Percentiles rank a stretch among this genome's conserved stretches.
These are phyloP conservation scores for Nakazawaea wyomingensis DNA, from an alignment of 805 yeast genomes.

Conservation along the genomic window DNA sequence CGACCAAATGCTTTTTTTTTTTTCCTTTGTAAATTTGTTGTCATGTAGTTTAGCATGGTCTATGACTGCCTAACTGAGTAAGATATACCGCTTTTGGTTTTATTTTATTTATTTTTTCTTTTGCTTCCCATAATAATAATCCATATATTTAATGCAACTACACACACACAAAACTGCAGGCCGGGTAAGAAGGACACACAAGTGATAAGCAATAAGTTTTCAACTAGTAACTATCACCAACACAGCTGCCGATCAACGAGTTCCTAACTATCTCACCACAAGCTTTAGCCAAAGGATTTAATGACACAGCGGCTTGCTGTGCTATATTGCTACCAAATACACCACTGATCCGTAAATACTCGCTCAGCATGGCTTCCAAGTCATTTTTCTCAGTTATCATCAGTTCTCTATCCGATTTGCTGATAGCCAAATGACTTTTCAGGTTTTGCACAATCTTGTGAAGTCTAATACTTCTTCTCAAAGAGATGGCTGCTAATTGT, in stretches of 20 bases:
- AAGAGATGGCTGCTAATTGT: slow-evolving; percentile 1
- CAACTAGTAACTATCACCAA: too few species aligned
- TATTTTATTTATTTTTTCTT: too few species aligned
- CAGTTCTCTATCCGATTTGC: neutral
- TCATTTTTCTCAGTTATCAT: neutral
- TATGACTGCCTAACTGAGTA: too few species aligned
- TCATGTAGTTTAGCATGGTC: too few species aligned
- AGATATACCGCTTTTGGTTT: too few species aligned
- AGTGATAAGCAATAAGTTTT: too few species aligned
- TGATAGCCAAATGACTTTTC: neutral
- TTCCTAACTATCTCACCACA: slow-evolving; percentile 10
- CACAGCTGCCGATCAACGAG: neutral
- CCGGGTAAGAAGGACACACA: slow-evolving; percentile 1
- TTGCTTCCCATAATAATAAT: too few species aligned
- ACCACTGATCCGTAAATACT: slow-evolving; percentile 3
- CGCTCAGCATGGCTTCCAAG: slow-evolving; percentile 4
- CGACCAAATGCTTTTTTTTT: too few species aligned
- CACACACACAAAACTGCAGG: neutral
- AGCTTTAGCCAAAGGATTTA: slow-evolving; percentile 8
- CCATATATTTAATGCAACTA: neutral
- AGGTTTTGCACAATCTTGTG: neutral
- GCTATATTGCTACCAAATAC: slow-evolving; percentile 2
- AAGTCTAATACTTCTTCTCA: neutral
- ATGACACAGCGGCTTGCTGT: neutral
- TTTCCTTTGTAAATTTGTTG: too few species aligned